Percentiles rank a stretch among this genome's conserved stretches.
Conservation (phyloP, 164 flowering plant genomes). For the Amborella trichopoda region DNA sequence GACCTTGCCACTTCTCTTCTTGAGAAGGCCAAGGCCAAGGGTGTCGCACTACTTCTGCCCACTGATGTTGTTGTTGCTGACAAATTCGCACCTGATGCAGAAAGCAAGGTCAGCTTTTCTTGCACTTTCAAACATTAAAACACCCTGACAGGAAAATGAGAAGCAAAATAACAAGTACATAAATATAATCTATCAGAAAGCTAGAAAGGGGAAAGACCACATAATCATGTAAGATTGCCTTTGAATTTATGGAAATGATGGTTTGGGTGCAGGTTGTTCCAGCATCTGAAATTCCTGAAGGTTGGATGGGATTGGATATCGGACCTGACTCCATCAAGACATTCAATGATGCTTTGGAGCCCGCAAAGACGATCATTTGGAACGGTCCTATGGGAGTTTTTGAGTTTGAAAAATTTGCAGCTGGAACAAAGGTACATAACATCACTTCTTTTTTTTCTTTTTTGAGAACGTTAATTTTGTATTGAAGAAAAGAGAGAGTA, state of each 20-base stretch:
- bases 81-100: constrained; percentile 80
- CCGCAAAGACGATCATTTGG: constrained; percentile 76
- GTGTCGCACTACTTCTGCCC: constrained; percentile 72
- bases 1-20: constrained; percentile 65
- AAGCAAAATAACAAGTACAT: background rate
- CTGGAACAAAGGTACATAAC: constrained; percentile 53
- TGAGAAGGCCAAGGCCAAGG: constrained; percentile 75
- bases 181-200: background rate
- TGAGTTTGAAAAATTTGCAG: constrained; percentile 67
- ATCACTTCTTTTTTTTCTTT: background rate
- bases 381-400: constrained; percentile 90
- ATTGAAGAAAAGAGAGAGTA: too few species aligned
- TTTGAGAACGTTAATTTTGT: too few species aligned
- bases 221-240: too few species aligned
- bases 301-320: constrained; percentile 91
- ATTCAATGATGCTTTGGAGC: constrained; percentile 57
- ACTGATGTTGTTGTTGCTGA: constrained; percentile 76
- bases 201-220: background rate
- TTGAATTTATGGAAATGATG: too few species aligned
- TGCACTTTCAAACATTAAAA: background rate
- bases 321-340: constrained; percentile 74
- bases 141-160: background rate
- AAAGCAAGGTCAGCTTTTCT: constrained; percentile 46
- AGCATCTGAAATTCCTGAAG: constrained; percentile 65
- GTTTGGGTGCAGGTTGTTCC: constrained; percentile 58